These are phyloP conservation scores for Pestalotiopsis sp. DNA, from an alignment of 2,329 filamentous ascomycete genomes.

Conservation along the genomic window DNA sequence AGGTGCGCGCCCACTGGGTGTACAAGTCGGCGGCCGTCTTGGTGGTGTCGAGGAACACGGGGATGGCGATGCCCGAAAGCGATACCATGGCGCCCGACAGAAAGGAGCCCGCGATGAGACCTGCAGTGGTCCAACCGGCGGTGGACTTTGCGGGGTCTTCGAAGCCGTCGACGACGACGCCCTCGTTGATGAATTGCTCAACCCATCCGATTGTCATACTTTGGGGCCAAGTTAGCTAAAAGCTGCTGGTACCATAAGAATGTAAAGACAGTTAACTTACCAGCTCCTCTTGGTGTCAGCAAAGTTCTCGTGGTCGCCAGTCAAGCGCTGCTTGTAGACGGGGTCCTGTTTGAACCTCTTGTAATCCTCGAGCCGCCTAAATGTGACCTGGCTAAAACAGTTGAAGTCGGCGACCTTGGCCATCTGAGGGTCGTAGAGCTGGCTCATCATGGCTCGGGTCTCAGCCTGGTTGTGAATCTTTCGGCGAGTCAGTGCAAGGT, in stretches of 20 bases:
- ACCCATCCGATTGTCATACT: slow-evolving; percentile 53
- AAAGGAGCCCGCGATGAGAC: slow-evolving; percentile 10
- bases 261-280: background rate
- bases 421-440: slow-evolving; percentile 48
- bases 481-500: background rate
- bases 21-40: slow-evolving; percentile 26
- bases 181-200: slow-evolving; percentile 31
- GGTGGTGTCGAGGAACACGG: slow-evolving; percentile 33
- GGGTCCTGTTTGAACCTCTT: slow-evolving; percentile 51
- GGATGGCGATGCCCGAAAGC: slow-evolving; percentile 30
- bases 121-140: background rate
- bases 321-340: slow-evolving; percentile 47
- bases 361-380: slow-evolving; percentile 46
- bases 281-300: slow-evolving; percentile 48
- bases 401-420: slow-evolving; percentile 51
- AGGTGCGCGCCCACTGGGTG: slow-evolving; percentile 34
- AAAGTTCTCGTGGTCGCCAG: slow-evolving; percentile 50
- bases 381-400: slow-evolving; percentile 52
- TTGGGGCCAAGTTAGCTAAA: slow-evolving; percentile 6
- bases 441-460: slow-evolving; percentile 41
- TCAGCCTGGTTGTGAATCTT: slow-evolving; percentile 43
- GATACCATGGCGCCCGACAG: slow-evolving; percentile 15
- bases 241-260: background rate
- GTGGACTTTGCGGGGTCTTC: background rate
- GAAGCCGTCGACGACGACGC: background rate